phyloP scores from a whole-genome alignment of 441 rosid species.

The Aleurites moluccanus region DNA sequence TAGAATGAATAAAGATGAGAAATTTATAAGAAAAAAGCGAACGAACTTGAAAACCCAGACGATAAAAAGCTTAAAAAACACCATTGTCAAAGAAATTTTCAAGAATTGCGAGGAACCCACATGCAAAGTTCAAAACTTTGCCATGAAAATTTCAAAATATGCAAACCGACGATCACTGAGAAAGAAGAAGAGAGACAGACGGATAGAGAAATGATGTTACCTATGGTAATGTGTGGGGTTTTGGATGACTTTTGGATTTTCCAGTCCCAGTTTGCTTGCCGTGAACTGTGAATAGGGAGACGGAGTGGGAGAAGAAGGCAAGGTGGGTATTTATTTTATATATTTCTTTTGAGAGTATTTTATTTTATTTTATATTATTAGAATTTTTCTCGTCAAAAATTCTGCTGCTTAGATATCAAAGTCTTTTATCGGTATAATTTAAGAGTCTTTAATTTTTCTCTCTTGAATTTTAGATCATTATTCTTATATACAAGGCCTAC shows the following conservation, averaged over 20 bases:
- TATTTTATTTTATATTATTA: too few species aligned
- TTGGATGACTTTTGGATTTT: neutral
- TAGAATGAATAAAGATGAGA: neutral
- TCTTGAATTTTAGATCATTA: too few species aligned
- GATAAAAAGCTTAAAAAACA: too few species aligned
- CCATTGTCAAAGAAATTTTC: neutral
- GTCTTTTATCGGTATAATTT: too few species aligned
- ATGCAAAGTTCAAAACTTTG: neutral
- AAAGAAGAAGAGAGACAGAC: neutral
- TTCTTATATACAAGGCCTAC: too few species aligned
- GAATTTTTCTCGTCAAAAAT: too few species aligned
- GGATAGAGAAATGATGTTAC: neutral
- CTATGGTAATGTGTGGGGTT: neutral
- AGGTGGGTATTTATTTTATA: too few species aligned
- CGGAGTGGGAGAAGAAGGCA: neutral
- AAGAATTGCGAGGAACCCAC: too few species aligned
- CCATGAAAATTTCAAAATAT: neutral
- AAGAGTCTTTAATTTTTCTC: too few species aligned
- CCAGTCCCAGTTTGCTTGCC: neutral
- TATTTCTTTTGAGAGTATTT: too few species aligned
- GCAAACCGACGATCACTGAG: neutral
- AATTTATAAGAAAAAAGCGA: neutral
- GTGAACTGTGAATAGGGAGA: neutral
- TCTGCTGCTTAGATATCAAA: too few species aligned
- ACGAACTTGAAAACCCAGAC: too few species aligned